Base-by-base conservation (phyloP, 176 grass and related monocot genomes). In the Poa annua region DNA sequence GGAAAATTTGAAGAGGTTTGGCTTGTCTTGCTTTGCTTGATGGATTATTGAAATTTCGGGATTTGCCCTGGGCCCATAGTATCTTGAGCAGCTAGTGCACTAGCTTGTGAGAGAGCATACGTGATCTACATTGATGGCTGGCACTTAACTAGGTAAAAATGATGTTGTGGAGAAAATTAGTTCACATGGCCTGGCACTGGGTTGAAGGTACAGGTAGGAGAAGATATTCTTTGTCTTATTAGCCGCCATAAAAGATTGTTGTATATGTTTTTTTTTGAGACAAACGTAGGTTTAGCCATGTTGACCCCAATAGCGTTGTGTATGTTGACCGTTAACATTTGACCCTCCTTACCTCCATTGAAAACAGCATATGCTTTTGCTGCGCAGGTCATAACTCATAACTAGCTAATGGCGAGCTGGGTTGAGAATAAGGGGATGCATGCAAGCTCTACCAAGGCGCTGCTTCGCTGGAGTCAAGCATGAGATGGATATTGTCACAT, bases 1-100 rank as follows among this genome's bases (percentile, higher is more conserved):
- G 44, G 44, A 45, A 45, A 45, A 45, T 45, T 45, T 45, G 64
- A 82, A 38, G 77, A 39, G 38, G 42, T 65, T 76, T 82, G 65
- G 88, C 47, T 55, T 77, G 72, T 62, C 66, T 77, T 53, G 53
- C 15, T 82, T 85, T 65, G 42, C 44, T 81, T 74, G 75, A 79
- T 84, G 10, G 63, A 63, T 82, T 74, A 72, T 86, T 86, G 88
- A 82, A 85, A 77, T 77, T 65, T 68, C 7, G 15, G 34, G 83
- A 82, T 86, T 82, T 85, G 78, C 45, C 64, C 78, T 71, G 88
- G 83, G 83, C 24, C 78, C 88, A 71, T 77, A 77, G 78, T 64
- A 82, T 89, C 83, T 86, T 89, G 1, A 81, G 35, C 71, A 71
- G 29, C 29, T 29, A 29, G 78, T 82, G 72, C 34, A 77, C 53